These are phyloP conservation scores for Nannochloropsis gaditana DNA, from an alignment of 108 stramenopile species.

Conservation along the genomic window DNA sequence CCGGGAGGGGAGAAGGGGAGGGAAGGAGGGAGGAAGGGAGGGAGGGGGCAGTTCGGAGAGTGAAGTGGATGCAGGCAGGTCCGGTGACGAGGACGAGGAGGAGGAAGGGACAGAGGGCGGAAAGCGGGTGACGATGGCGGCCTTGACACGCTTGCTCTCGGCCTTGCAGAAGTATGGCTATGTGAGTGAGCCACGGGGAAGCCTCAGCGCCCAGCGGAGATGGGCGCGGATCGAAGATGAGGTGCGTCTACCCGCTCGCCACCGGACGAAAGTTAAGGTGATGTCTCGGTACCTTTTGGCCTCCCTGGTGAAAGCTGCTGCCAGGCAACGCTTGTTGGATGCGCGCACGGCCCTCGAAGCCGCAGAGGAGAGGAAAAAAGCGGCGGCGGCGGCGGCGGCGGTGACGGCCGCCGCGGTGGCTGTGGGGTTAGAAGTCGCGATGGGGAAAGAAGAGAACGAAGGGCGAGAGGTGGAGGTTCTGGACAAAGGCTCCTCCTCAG, in stretches of 20 bases:
- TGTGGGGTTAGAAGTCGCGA: background rate
- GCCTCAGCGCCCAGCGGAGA: background rate
- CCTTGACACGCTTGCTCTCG: background rate
- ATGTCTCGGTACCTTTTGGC: background rate
- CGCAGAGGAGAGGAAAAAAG: background rate
- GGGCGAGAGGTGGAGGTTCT: background rate
- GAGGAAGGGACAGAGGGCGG: background rate
- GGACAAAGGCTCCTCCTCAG: background rate
- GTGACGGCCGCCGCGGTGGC: background rate
- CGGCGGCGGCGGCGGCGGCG: background rate
- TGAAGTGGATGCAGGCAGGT: constrained; percentile 26
- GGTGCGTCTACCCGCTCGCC: background rate
- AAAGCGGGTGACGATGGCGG: background rate
- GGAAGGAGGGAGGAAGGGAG: constrained; percentile 33
- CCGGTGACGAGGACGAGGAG: background rate
- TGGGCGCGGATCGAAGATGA: background rate
- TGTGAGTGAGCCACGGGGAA: background rate
- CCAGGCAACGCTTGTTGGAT: background rate
- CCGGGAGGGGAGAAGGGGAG: constrained; percentile 23
- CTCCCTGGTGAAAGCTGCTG: background rate
- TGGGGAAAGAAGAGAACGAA: background rate
- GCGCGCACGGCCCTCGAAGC: background rate
- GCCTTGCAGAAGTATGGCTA: constrained; percentile 1
- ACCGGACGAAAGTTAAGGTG: background rate
- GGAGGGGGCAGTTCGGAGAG: constrained; percentile 27